These are phyloP conservation scores for Dendrobium huoshanense DNA, from an alignment of 106 monocot genomes.

Conservation along the genomic window DNA sequence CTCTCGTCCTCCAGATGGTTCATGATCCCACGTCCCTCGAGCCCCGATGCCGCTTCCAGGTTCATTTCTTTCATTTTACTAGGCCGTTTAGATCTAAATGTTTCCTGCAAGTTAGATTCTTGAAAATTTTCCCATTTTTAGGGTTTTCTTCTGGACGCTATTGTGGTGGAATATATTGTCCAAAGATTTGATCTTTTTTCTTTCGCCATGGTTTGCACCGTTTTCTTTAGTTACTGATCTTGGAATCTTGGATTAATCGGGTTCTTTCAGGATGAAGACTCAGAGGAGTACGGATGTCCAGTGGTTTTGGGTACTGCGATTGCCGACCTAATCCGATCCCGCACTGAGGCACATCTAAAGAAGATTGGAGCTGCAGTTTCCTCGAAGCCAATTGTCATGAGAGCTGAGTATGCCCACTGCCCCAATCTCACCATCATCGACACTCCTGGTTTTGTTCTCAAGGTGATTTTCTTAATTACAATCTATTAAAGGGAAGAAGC, in stretches of 20 bases:
- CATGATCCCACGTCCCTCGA: slow-evolving; percentile 84
- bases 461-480: slow-evolving; percentile 32
- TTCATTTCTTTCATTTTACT: slow-evolving; percentile 1
- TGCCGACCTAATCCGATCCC: slow-evolving; percentile 79
- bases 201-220: neutral
- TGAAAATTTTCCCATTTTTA: neutral
- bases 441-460: slow-evolving; percentile 96
- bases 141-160: neutral
- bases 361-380: slow-evolving; percentile 74
- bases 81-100: neutral
- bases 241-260: too few species aligned
- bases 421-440: slow-evolving; percentile 99
- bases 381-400: slow-evolving; percentile 90
- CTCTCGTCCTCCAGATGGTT: slow-evolving; percentile 98
- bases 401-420: slow-evolving; percentile 93
- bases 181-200: neutral
- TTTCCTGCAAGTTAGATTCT: too few species aligned
- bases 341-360: slow-evolving; percentile 80
- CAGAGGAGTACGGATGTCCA: slow-evolving; percentile 90
- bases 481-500: neutral
- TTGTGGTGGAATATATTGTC: too few species aligned
- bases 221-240: neutral
- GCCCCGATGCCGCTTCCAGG: slow-evolving; percentile 94
- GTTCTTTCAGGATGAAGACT: slow-evolving; percentile 79
- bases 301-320: slow-evolving; percentile 64